phyloP scores from a whole-genome alignment of 805 yeast species.

The Yamadazyma takamatsuzukensis region DNA sequence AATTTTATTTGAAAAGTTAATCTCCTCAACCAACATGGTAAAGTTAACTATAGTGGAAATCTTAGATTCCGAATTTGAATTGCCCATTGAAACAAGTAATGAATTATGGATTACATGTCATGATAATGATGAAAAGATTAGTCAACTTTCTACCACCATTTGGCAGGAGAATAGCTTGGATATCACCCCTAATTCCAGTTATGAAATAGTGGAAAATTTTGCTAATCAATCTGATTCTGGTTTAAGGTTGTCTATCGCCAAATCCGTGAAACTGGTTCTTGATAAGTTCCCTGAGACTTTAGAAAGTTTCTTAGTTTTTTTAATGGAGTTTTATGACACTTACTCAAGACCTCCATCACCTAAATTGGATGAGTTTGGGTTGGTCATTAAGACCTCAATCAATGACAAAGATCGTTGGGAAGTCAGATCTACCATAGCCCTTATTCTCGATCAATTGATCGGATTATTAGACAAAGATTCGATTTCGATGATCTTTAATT shows the following conservation, averaged over 20 bases:
- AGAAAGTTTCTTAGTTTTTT: conserved; percentile 27
- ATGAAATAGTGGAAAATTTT: conserved; percentile 38
- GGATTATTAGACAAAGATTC: conserved; percentile 37
- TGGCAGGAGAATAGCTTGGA: conserved; percentile 75
- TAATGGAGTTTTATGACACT: conserved; percentile 55
- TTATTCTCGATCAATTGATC: conserved; percentile 56
- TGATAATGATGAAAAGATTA: conserved; percentile 62
- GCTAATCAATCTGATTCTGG: conserved; percentile 59
- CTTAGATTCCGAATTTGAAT: conserved; percentile 76
- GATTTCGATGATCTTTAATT: conserved; percentile 55
- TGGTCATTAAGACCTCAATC: conserved; percentile 58
- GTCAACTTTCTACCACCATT: conserved; percentile 69
- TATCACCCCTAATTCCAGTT: conserved; percentile 44
- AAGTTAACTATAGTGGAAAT: conserved; percentile 78
- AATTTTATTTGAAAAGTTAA: conserved; percentile 51
- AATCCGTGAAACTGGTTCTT: conserved; percentile 61
- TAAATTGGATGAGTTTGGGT: conserved; percentile 73
- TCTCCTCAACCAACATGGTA: conserved; percentile 66
- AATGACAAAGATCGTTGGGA: conserved; percentile 80
- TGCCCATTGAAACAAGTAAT: conserved; percentile 46
- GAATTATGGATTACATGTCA: conserved; percentile 78
- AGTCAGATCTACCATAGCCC: conserved; percentile 76
- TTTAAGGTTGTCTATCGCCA: conserved; percentile 69
- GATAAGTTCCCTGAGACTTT: conserved; percentile 23
- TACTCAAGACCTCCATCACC: conserved; percentile 76